Percentiles rank a stretch among this genome's conserved stretches.
Evolutionary conservation across 768 basidiomycete genomes (phyloP).

Genomic region (Lentinula lateritia): DNA sequence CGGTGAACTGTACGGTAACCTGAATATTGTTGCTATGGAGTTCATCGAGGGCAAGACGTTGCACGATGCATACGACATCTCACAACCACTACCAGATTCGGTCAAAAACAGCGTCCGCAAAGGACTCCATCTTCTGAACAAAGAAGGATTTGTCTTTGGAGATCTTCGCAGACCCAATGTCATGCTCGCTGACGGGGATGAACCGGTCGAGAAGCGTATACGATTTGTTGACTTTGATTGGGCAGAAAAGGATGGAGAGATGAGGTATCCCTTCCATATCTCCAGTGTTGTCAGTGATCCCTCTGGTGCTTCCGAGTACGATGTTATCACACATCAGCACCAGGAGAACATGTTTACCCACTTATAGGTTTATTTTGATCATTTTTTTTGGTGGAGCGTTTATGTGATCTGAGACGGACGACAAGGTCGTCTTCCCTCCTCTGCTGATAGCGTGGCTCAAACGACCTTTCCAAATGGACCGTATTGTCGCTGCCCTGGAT

Average conservation of each 20-base stretch:
- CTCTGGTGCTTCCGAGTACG: not conserved
- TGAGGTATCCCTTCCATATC: conserved; percentile 5
- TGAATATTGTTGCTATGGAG: conserved; percentile 26
- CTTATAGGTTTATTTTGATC: too few species aligned
- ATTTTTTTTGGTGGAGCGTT: too few species aligned
- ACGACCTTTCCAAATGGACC: too few species aligned
- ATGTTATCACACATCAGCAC: not conserved
- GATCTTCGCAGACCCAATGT: conserved; percentile 5
- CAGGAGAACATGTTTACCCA: conserved; percentile 4
- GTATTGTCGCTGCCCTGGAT: too few species aligned
- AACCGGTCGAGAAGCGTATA: not conserved
- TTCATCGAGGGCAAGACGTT: conserved; percentile 13
- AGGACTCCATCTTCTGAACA: not conserved
- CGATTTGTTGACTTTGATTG: conserved; percentile 6
- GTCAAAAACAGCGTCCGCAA: not conserved
- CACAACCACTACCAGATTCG: not conserved
- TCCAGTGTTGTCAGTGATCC: not conserved
- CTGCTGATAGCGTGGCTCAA: too few species aligned
- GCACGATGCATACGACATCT: not conserved
- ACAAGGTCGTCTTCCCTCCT: too few species aligned
- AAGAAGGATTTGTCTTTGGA: not conserved
- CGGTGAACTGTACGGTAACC: conserved; percentile 6
- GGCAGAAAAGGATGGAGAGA: not conserved
- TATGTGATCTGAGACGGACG: too few species aligned
- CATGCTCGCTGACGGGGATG: not conserved